Base-by-base conservation (phyloP, 495 filamentous ascomycete species). In the Xylaria sp. region DNA sequence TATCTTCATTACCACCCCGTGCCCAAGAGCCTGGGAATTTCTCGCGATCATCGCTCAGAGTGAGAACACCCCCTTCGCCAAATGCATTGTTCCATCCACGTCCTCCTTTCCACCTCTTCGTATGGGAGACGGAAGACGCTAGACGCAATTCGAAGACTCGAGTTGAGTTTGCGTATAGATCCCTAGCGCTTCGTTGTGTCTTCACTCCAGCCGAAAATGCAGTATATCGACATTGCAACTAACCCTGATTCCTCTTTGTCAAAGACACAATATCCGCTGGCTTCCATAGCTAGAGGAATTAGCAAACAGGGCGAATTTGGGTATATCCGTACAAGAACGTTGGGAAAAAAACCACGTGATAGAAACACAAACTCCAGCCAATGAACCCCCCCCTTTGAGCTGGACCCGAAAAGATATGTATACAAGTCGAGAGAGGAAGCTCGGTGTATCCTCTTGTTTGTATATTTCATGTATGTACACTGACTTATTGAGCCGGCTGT, bases 251-350 rank as follows among this genome's bases (percentile, higher is more conserved):
- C 12, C 48, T 40, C 15, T 44, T 17, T 68, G 19, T 68, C 5
- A 58, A 21, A 26, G 41, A 8, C 59, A 62, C 19, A 52, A 37
- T 31, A 35, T 24, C 37, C 44, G 21, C 62, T n/a, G 15, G 9
- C 44, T n/a, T 37, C 44, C 44, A n/a, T 21, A 14, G 62, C 29
- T 1, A 40, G 44, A 12, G 43, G 21, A 53, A 24, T 17, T 15
- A 66, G n/a, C 26, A 66, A 66, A 29, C 35, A 67, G 12, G 26
- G 46, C n/a, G 33, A 40, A 55, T 24, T 17, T 24, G 62, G 64
- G 48, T 67, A 67, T 67, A 67, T 66, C 48, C 46, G 35, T 53
- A 26, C 62, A 35, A 44, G 24, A 52, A 50, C 9, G 21, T 17
- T 24, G 61, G 61, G 15, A 52, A 52, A 52, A 52, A 5, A 29